These are phyloP conservation scores for Talaromyces wortmannii DNA, from an alignment of 495 filamentous ascomycete species.

Conservation along the genomic window DNA sequence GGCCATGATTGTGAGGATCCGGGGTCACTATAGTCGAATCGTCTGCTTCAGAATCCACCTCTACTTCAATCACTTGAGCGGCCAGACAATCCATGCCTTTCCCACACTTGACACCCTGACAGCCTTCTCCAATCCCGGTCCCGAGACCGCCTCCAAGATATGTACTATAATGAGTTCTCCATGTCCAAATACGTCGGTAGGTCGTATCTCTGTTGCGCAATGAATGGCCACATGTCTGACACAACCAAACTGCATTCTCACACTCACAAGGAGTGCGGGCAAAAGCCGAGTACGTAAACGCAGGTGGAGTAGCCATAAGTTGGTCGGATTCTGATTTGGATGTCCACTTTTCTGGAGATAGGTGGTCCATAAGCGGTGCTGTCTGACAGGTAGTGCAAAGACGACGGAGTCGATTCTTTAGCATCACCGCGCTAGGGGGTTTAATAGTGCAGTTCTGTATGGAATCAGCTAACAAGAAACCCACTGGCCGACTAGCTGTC, in stretches of 20 bases:
- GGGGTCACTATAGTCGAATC: conserved; percentile 22
- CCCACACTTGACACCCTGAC: conserved; percentile 79
- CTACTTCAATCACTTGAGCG: conserved; percentile 65
- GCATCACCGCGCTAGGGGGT: conserved; percentile 51
- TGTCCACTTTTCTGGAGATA: conserved; percentile 4
- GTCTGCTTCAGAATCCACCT: conserved; percentile 70
- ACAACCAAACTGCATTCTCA: conserved; percentile 65
- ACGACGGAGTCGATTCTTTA: conserved; percentile 67
- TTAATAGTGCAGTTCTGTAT: conserved; percentile 81
- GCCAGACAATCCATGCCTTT: conserved; percentile 63
- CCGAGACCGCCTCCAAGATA: conserved; percentile 69
- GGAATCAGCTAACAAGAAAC: no score
- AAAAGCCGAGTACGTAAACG: conserved; percentile 36
- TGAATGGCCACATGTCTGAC: conserved; percentile 65
- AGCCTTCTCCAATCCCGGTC: conserved; percentile 81
- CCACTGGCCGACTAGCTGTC: not conserved
- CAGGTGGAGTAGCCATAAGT: not conserved
- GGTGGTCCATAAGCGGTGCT: conserved; percentile 47
- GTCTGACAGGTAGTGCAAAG: conserved; percentile 68
- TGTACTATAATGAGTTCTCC: conserved; percentile 79
- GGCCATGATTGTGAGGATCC: not conserved
- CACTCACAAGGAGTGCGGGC: conserved; percentile 64
- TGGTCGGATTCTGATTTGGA: not conserved
- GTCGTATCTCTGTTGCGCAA: conserved; percentile 63
- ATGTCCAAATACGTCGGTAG: conserved; percentile 78